phyloP scores from a whole-genome alignment of 2,329 filamentous ascomycete genomes.

The Cladosporium cucumerinum region DNA sequence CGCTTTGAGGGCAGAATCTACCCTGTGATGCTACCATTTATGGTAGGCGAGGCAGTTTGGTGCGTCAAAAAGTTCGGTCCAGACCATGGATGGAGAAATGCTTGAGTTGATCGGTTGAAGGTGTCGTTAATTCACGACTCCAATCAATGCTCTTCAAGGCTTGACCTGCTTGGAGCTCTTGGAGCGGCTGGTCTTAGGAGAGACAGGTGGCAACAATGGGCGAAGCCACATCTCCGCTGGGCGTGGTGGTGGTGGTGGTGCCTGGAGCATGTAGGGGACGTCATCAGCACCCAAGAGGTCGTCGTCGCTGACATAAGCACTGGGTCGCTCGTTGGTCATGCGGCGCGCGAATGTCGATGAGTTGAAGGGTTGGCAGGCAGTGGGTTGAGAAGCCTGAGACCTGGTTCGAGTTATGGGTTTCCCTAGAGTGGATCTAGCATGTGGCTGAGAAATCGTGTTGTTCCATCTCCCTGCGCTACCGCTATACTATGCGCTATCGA shows the following conservation, averaged over 20 bases:
- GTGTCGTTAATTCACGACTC: background rate
- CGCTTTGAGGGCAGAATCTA: background rate
- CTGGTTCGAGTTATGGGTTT: background rate
- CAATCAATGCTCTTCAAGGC: conserved; percentile 8
- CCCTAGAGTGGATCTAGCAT: background rate
- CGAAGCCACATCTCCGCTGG: conserved; percentile 33
- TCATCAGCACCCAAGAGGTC: conserved; percentile 37
- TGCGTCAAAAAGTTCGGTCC: background rate
- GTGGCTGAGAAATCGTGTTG: background rate
- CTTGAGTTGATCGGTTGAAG: background rate
- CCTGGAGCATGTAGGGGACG: conserved; percentile 31
- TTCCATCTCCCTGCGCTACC: background rate
- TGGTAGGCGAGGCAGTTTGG: background rate
- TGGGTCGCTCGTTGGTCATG: conserved; percentile 21
- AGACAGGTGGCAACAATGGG: conserved; percentile 31
- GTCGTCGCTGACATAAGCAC: conserved; percentile 38
- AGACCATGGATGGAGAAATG: background rate
- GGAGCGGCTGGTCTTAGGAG: conserved; percentile 5
- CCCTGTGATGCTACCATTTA: background rate
- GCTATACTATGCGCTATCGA: background rate
- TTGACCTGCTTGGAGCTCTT: conserved; percentile 15
- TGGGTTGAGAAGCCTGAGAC: conserved; percentile 11
- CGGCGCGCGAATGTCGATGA: conserved; percentile 6
- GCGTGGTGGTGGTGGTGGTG: conserved; percentile 35
- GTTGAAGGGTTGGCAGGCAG: conserved; percentile 19